These are phyloP conservation scores for Psilocybe cubensis DNA, from an alignment of 768 basidiomycete species.

Conservation along the genomic window DNA sequence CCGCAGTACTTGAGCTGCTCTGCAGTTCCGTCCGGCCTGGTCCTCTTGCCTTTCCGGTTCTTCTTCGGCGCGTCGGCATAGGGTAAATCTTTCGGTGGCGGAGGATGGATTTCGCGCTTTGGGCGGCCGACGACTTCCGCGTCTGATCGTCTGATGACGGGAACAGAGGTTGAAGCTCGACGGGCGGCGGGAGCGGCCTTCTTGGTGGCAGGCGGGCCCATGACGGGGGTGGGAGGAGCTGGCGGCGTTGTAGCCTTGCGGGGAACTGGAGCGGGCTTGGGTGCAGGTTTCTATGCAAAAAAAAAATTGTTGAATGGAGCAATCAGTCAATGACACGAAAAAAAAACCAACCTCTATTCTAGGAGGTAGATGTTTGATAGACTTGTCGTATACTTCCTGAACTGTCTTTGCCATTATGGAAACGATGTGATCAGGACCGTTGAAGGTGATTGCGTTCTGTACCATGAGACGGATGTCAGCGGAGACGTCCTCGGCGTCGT, in stretches of 20 bases:
- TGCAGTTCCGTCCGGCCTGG: slow-evolving; percentile 66
- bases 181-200: slow-evolving; percentile 51
- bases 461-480: slow-evolving; percentile 88
- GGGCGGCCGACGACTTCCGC: slow-evolving; percentile 71
- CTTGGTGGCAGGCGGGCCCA: too few species aligned
- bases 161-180: slow-evolving; percentile 79
- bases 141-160: slow-evolving; percentile 83
- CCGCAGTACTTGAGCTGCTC: slow-evolving; percentile 87
- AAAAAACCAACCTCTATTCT: slow-evolving; percentile 68
- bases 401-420: slow-evolving; percentile 80
- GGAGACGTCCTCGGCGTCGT: slow-evolving; percentile 77
- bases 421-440: slow-evolving; percentile 87
- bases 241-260: slow-evolving; percentile 51
- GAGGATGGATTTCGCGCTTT: slow-evolving; percentile 97
- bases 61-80: slow-evolving; percentile 82
- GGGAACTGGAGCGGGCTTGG: slow-evolving; percentile 44
- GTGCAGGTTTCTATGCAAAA: slow-evolving; percentile 25
- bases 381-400: slow-evolving; percentile 86
- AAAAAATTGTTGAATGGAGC: neutral
- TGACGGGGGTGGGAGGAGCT: slow-evolving; percentile 45
- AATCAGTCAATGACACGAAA: slow-evolving; percentile 8
- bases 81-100: slow-evolving; percentile 87
- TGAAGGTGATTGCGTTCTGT: slow-evolving; percentile 88
- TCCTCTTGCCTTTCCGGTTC: slow-evolving; percentile 60
- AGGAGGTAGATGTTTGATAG: slow-evolving; percentile 81